Base-by-base conservation (phyloP, 2,329 filamentous ascomycete genomes). In the Zasmidium cellare region DNA sequence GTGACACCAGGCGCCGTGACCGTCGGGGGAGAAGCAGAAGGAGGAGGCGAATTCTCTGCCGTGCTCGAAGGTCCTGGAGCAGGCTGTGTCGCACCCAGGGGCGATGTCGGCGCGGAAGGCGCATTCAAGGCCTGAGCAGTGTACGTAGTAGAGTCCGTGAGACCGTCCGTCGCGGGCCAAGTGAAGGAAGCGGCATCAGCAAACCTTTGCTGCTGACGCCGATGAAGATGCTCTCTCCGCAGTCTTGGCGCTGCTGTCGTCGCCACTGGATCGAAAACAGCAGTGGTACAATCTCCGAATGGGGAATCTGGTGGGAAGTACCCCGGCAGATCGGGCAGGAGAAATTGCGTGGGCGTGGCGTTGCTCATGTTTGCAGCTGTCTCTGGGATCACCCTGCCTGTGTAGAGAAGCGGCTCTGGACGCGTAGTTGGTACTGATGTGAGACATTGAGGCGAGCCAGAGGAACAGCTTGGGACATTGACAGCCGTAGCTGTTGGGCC, bases 241-340 rank as follows among this genome's bases (percentile, higher is more conserved):
- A 49, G 22, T 28, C 46, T 49, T 2, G 46, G 22, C 3, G 22
- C 20, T 28, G 18, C 22, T 14, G 46, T 49, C 2, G 9, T 24
- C 18, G 46, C 22, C 14, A 23, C 18, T 11, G 46, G 22, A 28
- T 18, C 22, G 16, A 49, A 49, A 3, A 55, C 47, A 7, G 58
- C 63, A 1, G 58, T 64, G 7, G 62, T 58, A 18, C 65, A 68
- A 3, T 46, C 57, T 12, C 61, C 63, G 1, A 65, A 57, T 5
- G 61, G 61, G 50, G 61, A 57, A 9, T 55, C 65, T 3, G 53
- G 50, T 2, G 65, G 57, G 46, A 68, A 68, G 35, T 68, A 68
- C 11, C 53, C 51, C 7, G 56, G 51, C 9, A 67, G 50, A 2
- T 62, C 46, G 2, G 65, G 64, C 0, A 67, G 46, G 11, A 67